A percentile compares a stretch with the other conserved stretches of the same genome.
Evolutionary conservation across 345 rosid genomes (phyloP).

Genomic region (Salix koriyanagi): DNA sequence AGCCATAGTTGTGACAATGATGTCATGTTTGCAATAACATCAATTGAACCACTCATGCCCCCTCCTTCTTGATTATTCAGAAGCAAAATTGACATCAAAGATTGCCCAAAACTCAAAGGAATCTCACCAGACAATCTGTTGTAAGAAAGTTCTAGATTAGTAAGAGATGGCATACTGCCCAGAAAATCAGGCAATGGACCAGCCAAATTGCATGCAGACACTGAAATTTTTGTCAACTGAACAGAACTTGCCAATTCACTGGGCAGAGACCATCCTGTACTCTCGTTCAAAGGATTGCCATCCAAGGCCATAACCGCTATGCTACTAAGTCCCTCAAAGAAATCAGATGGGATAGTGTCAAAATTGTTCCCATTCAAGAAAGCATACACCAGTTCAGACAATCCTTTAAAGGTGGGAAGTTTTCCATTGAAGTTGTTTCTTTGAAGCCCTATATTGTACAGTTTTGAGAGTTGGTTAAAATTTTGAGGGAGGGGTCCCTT

Average conservation of each 20-base stretch:
- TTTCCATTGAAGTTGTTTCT: slow-evolving; percentile 39
- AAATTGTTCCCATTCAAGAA: slow-evolving; percentile 43
- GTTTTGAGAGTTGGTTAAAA: slow-evolving; percentile 38
- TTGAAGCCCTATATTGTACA: slow-evolving; percentile 49
- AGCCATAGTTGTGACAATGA: slow-evolving; percentile 47
- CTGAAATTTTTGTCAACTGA: slow-evolving; percentile 36
- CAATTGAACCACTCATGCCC: slow-evolving; percentile 37
- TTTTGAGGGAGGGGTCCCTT: slow-evolving; percentile 38
- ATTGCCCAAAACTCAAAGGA: slow-evolving; percentile 37
- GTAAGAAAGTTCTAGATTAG: slow-evolving; percentile 33
- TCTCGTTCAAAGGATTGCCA: slow-evolving; percentile 37
- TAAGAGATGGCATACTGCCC: slow-evolving; percentile 34
- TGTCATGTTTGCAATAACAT: slow-evolving; percentile 38
- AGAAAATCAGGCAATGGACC: slow-evolving; percentile 43
- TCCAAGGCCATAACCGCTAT: slow-evolving; percentile 45
- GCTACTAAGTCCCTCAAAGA: slow-evolving; percentile 40
- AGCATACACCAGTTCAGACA: slow-evolving; percentile 37
- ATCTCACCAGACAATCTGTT: slow-evolving; percentile 41
- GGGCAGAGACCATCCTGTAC: slow-evolving; percentile 45
- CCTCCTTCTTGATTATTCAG: slow-evolving; percentile 41
- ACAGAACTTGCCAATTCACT: slow-evolving; percentile 31
- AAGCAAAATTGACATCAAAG: slow-evolving; percentile 41
- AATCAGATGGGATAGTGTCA: slow-evolving; percentile 41
- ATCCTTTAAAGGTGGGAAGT: slow-evolving; percentile 42
- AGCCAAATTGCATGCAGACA: slow-evolving; percentile 34